Conservation (phyloP, 2,329 filamentous ascomycete genomes). For the Juglanconis sp. region DNA sequence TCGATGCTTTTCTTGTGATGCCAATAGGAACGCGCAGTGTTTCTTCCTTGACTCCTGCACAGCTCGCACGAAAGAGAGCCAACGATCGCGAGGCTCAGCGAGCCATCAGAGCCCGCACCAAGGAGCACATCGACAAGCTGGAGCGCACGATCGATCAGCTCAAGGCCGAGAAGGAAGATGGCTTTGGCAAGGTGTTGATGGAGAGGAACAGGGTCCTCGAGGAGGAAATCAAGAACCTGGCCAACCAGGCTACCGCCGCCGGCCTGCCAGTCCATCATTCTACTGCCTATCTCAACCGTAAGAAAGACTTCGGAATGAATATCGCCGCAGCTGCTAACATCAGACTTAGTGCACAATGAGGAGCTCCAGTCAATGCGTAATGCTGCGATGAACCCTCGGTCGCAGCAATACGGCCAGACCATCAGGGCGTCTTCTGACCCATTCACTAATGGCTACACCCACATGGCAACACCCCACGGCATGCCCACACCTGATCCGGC, state of each 20-base stretch:
- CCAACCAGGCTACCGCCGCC: conserved; percentile 13
- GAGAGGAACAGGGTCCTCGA: conserved; percentile 53
- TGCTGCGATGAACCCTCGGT: conserved; percentile 40
- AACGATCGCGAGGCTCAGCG: conserved; percentile 91
- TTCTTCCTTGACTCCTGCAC: conserved; percentile 81
- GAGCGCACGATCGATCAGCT: conserved; percentile 75
- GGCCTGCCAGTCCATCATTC: conserved; percentile 41
- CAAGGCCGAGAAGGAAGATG: conserved; percentile 41
- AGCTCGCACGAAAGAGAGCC: conserved; percentile 83
- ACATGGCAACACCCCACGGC: conserved; percentile 32
- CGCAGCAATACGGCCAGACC: conserved; percentile 39
- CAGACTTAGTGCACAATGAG: conserved; percentile 37
- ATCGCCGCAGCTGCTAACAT: conserved; percentile 2
- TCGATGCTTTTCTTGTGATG: conserved; percentile 10
- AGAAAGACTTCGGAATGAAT: conserved; percentile 23
- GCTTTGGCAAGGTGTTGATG: conserved; percentile 49
- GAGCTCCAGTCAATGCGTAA: conserved; percentile 34
- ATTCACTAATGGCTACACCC: conserved; percentile 26
- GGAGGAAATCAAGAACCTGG: conserved; percentile 46
- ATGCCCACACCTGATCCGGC: conserved; percentile 31
- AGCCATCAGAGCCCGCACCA: conserved; percentile 81
- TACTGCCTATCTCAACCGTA: conserved; percentile 37
- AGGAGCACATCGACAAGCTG: conserved; percentile 77
- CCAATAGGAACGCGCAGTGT: conserved; percentile 66
- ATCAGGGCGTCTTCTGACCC: conserved; percentile 15